Base-by-base conservation (phyloP, 1,139 yeast species). In the Sugiyamaella japonica region DNA sequence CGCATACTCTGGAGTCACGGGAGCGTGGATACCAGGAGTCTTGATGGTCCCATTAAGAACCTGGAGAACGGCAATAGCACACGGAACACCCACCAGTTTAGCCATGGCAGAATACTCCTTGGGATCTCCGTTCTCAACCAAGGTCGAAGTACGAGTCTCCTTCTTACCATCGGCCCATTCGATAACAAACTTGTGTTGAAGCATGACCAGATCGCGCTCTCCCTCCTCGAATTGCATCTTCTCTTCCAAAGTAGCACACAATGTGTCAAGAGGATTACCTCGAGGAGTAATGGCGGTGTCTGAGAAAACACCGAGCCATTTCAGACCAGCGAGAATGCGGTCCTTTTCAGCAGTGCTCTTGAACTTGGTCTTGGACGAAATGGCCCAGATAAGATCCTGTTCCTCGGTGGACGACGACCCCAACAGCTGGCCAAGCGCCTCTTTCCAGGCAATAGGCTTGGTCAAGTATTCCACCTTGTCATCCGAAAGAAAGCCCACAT, bases 101-200 rank as follows among this genome's bases (percentile, higher is more conserved):
- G 99, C 99, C 99, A 93, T 93, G 50, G 98, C 91, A 45, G 97
- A 87, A 83, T 91, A 93, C 56, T 98, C 97, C 58, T 87, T 83
- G 67, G 89, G 89, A 66, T 82, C 84, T 78, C 99, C 99, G 74
- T 88, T 89, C 75, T 90, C 97, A 50, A 90, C 93, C 72, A 93
- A 80, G 61, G 99, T 93, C 29, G 98, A 87, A 57, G 98, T 91
- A 80, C 98, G 89, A 62, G 85, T 81, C 77, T 93, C 98, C 56
- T 80, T 82, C 63, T 84, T 75, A 65, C 98, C 98, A 69, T 93
- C 93, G 56, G 93, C 90, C 93, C 96, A 89, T 76, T 88, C 95
- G 66, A 93, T 89, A 66, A 96, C 97, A 69, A 93, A 93, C 81
- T 91, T 91, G 82, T 93, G 99, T 80, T 93, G 99, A 71, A 93